Evolutionary conservation across 805 yeast genomes (phyloP).

Genomic region (Suhomyces sp.): DNA sequence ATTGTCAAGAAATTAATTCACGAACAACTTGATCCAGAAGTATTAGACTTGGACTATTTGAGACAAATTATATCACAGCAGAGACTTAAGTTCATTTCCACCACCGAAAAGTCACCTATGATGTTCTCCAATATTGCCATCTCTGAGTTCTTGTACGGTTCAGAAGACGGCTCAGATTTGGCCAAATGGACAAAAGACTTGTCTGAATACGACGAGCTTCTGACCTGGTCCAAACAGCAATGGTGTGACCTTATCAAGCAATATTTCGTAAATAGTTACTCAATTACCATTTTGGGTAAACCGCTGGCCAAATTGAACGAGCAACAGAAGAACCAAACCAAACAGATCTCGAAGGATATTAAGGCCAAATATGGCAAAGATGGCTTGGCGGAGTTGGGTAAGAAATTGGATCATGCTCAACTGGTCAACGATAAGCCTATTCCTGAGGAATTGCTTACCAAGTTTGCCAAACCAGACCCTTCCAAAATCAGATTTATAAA

Average conservation of each 20-base stretch:
- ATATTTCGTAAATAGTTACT: slow-evolving; percentile 57
- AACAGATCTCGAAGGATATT: slow-evolving; percentile 48
- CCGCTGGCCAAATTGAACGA: slow-evolving; percentile 68
- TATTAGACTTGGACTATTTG: slow-evolving; percentile 64
- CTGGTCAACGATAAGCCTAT: slow-evolving; percentile 68
- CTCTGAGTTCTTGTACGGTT: slow-evolving; percentile 78
- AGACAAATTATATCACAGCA: slow-evolving; percentile 65
- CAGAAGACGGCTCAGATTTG: slow-evolving; percentile 56
- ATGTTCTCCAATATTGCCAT: slow-evolving; percentile 65
- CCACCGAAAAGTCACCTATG: slow-evolving; percentile 62
- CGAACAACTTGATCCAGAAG: slow-evolving; percentile 46
- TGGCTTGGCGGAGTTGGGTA: slow-evolving; percentile 54
- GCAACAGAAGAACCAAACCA: slow-evolving; percentile 47
- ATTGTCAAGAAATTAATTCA: slow-evolving; percentile 50
- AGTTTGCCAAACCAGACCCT: slow-evolving; percentile 73
- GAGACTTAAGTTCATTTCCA: slow-evolving; percentile 56
- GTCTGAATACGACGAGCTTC: slow-evolving; percentile 55
- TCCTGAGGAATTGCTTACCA: slow-evolving; percentile 60
- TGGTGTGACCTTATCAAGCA: slow-evolving; percentile 61
- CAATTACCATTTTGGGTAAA: slow-evolving; percentile 64
- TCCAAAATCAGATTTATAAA: slow-evolving; percentile 67
- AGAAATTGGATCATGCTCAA: slow-evolving; percentile 59
- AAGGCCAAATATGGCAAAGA: slow-evolving; percentile 50
- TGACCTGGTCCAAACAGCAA: slow-evolving; percentile 57
- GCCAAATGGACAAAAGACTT: slow-evolving; percentile 52